These are phyloP conservation scores for Salix brachista DNA, from an alignment of 345 rosid species.

Conservation along the genomic window DNA sequence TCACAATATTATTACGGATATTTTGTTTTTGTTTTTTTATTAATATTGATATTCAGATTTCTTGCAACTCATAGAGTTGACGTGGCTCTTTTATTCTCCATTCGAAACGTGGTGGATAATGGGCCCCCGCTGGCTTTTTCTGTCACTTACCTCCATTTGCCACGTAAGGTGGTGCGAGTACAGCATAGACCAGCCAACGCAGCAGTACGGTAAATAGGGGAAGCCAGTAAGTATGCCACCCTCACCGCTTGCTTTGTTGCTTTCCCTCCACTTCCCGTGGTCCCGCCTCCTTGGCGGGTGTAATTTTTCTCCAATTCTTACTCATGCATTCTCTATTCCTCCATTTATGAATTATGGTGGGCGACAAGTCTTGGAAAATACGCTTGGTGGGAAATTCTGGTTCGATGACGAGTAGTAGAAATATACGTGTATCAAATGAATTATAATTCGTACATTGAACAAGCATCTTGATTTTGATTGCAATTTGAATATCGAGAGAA, in stretches of 20 bases:
- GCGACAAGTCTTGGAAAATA: not conserved
- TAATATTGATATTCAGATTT: too few species aligned
- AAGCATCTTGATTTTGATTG: too few species aligned
- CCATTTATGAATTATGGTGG: not conserved
- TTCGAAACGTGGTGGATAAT: slow-evolving; percentile 28
- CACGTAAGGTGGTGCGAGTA: slow-evolving; percentile 20
- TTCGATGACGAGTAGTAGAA: not conserved
- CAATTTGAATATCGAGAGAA: too few species aligned
- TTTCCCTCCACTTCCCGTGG: not conserved
- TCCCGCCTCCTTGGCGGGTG: not conserved
- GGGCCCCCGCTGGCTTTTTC: not conserved
- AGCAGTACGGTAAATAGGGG: not conserved
- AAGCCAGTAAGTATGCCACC: not conserved
- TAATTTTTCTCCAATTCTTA: not conserved
- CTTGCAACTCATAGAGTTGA: too few species aligned
- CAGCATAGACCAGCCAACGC: not conserved
- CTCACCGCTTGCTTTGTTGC: not conserved
- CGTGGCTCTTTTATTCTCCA: not conserved
- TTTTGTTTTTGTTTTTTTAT: too few species aligned
- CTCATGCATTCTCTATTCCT: not conserved
- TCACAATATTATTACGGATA: too few species aligned
- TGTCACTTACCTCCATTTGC: not conserved
- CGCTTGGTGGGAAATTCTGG: not conserved
- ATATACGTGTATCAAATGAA: too few species aligned
- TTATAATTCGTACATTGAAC: too few species aligned